Evolutionary conservation across 768 basidiomycete genomes (phyloP), one percentile per base, ranked within the genome.

Genomic region (Russula brevipes): DNA sequence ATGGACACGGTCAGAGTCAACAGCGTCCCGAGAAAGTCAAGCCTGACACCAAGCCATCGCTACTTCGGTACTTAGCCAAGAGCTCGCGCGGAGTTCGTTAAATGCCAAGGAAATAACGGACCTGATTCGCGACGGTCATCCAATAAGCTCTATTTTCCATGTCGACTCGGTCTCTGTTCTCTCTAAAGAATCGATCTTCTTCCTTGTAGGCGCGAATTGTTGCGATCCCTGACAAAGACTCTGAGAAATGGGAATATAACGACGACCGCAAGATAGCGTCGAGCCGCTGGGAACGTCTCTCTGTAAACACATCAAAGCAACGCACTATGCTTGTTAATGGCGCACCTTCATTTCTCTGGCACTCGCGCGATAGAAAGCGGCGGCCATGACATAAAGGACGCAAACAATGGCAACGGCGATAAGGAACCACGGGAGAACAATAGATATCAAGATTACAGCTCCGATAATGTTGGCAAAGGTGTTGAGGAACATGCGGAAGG

Each of bases 161-260:
- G 66, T 97, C 88, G 38, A 94, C 80, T 17, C 84, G 79, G n/a
- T 80, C 77, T 65, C 85, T 78, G 69, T 95, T 98, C 61, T 92
- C 89, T 7, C 73, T 72, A 50, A 80, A 75, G 79, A 97, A 98
- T 14, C 94, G 82, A 3, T 85, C 78, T 3, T 81, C 72, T 71
- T 91, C 94, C 11, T 87, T 86, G 64, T 96, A 97, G 0, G 93
- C 92, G 35, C 93, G 85, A 55, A 96, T 94, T 8, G 92, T 94
- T 0, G 89, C 81, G 44, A 96, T 74, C 17, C 95, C 95, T 11
- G 88, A 87, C 11, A 97, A 78, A 35, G 88, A 90, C 76, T 97
- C 94, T 3, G 91, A 91, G 74, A 97, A 97, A 71, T 95, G 93
- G 0, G 92, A 87, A 72, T 97, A 97, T 17, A 98, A 75, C 0